Conservation (phyloP, 2,329 filamentous ascomycete genomes). For the Zymoseptoria tritici region DNA sequence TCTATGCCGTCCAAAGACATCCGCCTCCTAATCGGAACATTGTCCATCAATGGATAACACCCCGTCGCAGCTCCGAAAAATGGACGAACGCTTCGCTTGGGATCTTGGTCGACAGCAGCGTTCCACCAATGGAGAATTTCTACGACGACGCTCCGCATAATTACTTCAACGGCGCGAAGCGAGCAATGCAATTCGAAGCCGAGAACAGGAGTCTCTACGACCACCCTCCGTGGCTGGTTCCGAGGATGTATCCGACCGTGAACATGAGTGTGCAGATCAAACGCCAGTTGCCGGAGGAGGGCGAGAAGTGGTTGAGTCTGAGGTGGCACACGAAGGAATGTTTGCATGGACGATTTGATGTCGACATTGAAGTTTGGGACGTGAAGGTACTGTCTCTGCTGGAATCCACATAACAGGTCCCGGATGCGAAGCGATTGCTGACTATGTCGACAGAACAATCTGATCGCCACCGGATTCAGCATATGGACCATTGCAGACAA, state of each 20-base stretch:
- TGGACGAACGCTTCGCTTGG: conserved; percentile 13
- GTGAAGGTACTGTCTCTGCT: not conserved
- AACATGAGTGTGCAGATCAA: conserved; percentile 17
- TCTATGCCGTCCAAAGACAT: conserved; percentile 9
- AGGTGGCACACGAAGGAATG: conserved; percentile 14
- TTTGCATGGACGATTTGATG: conserved; percentile 16
- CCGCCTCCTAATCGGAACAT: conserved; percentile 1
- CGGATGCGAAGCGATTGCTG: not conserved
- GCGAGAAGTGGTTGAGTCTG: conserved; percentile 16
- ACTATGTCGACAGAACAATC: not conserved
- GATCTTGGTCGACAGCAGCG: conserved; percentile 10
- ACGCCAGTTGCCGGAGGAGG: conserved; percentile 11
- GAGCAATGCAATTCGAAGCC: conserved; percentile 3
- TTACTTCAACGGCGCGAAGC: not conserved
- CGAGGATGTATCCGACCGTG: conserved; percentile 14
- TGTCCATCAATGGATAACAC: conserved; percentile 9
- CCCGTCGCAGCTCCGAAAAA: conserved; percentile 7
- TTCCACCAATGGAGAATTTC: conserved; percentile 13
- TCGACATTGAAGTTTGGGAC: conserved; percentile 19
- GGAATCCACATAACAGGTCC: not conserved
- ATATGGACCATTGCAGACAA: not conserved
- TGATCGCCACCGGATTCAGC: not conserved
- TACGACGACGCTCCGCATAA: conserved; percentile 9
- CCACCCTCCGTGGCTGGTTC: conserved; percentile 10
- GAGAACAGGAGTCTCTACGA: conserved; percentile 1